Percentiles rank a stretch among this genome's conserved stretches.
Conservation (phyloP, 2,329 filamentous ascomycete species). For the Sodiomyces alkalinus region DNA sequence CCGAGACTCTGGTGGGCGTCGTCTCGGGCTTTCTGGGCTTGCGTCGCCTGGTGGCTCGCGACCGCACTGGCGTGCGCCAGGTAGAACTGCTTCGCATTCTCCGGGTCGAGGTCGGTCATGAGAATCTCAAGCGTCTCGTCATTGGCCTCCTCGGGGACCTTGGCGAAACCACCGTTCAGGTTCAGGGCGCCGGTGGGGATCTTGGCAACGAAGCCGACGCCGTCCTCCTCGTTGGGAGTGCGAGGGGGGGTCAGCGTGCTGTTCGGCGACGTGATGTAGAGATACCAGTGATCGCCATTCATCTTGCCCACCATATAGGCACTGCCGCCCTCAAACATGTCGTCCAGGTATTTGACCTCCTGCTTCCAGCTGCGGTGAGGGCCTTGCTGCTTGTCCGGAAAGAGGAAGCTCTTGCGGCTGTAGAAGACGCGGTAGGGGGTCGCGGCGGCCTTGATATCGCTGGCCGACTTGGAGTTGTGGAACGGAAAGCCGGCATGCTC, state of each 20-base stretch:
- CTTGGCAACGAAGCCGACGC: slow-evolving; percentile 25
- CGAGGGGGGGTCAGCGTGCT: slow-evolving; percentile 66
- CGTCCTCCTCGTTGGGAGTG: slow-evolving; percentile 42
- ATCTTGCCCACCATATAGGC: slow-evolving; percentile 99
- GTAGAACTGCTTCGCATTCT: slow-evolving; percentile 59
- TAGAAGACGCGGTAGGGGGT: slow-evolving; percentile 95
- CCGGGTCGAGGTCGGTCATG: slow-evolving; percentile 56
- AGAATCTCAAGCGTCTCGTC: slow-evolving; percentile 67
- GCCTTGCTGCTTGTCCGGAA: slow-evolving; percentile 83
- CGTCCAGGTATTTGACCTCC: slow-evolving; percentile 84
- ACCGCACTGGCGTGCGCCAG: slow-evolving; percentile 66
- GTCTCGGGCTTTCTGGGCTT: slow-evolving; percentile 47
- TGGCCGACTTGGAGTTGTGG: slow-evolving; percentile 48
- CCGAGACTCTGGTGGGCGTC: slow-evolving; percentile 41
- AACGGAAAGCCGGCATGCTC: slow-evolving; percentile 79
- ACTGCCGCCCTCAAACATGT: slow-evolving; percentile 80
- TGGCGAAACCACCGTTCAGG: too few species aligned
- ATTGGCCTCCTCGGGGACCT: slow-evolving; percentile 34
- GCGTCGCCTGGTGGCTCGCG: slow-evolving; percentile 63
- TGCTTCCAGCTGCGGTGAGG: slow-evolving; percentile 97
- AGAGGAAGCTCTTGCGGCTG: slow-evolving; percentile 96
- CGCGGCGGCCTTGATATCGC: slow-evolving; percentile 59
- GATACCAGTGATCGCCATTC: slow-evolving; percentile 98
- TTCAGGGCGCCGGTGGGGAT: slow-evolving; percentile 35
- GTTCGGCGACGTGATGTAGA: slow-evolving; percentile 87